Evolutionary conservation across 495 filamentous ascomycete genomes (phyloP), one percentile per base, ranked within the genome.

Genomic region (Penicillium ochrochloron): DNA sequence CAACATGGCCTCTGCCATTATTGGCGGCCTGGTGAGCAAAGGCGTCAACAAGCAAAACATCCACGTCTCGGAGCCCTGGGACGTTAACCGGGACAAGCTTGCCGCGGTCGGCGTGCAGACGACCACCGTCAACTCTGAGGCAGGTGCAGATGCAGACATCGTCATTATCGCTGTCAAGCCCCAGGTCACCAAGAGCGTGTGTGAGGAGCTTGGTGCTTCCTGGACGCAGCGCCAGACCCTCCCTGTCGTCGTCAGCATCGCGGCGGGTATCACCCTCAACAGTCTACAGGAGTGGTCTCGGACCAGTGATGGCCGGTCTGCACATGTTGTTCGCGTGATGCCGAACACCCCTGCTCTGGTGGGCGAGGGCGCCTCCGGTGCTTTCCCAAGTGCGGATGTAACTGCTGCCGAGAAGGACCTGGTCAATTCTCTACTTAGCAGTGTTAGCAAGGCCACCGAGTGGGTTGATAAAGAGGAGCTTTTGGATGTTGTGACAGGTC

Each of bases 91-190:
- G 68, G 91, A 92, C 35, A 98, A 97, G 73, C 88, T 92, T 71
- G 93, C 90, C n/a, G 91, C 88, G 0, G 92, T 93, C 61, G 94
- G 94, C 8, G 86, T 97, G 21, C 91, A 88, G 23, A 88, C 88
- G 17, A 92, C 93, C 0, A 79, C 97, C 0, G 94, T 92, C 66
- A 97, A 88, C 64, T 89, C 96, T 66, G 90, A 93, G 71, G 88
- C 93, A 0, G 93, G 91, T n/a, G 93, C 92, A 81, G 90, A 95
- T 31, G 96, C 93, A 87, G 89, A 97, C 72, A 91, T 97, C 72
- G 89, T 88, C 63, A 89, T 89, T 69, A 89, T 92, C 61, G 89
- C 91, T 61, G 86, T 84, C n/a, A 88, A 91, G 72, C 87, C 84
- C 50, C 77, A 92, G 59, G 85, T 96, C 23, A 88, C 92, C 17